Conservation (phyloP, 257 asterid species). For the Forsythia suspensa region DNA sequence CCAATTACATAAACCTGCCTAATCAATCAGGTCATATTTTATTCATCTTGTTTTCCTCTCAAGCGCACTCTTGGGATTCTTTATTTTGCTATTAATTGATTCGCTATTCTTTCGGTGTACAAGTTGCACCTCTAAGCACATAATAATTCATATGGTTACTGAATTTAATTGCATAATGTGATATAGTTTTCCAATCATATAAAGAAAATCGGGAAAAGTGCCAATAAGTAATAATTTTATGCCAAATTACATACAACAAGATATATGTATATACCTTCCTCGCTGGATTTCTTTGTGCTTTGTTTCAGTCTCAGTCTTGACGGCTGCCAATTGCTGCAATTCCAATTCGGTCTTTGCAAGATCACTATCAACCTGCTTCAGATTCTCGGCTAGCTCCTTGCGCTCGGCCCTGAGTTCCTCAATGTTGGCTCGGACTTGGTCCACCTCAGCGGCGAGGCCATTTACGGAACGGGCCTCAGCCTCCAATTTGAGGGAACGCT, state of each 20-base stretch:
- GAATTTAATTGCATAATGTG: neutral
- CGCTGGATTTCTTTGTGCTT: slow-evolving; percentile 55
- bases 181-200: neutral
- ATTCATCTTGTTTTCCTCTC: neutral
- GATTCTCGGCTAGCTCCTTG: slow-evolving; percentile 40
- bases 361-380: slow-evolving; percentile 49
- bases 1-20: neutral
- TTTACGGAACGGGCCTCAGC: slow-evolving; percentile 54
- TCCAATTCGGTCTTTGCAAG: slow-evolving; percentile 34
- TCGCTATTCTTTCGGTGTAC: neutral
- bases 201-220: neutral
- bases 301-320: slow-evolving; percentile 53
- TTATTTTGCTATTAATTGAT: neutral
- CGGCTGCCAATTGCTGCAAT: slow-evolving; percentile 38
- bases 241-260: neutral
- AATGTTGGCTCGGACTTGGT: slow-evolving; percentile 49
- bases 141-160: neutral
- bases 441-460: slow-evolving; percentile 42
- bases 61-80: neutral
- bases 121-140: neutral
- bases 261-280: slow-evolving; percentile 65
- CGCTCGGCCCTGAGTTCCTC: slow-evolving; percentile 49
- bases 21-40: neutral
- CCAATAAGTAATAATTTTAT: neutral
- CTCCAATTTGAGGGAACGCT: slow-evolving; percentile 55